Conservation (phyloP, 164 flowering plant genomes). For the Sextonia rubra region DNA sequence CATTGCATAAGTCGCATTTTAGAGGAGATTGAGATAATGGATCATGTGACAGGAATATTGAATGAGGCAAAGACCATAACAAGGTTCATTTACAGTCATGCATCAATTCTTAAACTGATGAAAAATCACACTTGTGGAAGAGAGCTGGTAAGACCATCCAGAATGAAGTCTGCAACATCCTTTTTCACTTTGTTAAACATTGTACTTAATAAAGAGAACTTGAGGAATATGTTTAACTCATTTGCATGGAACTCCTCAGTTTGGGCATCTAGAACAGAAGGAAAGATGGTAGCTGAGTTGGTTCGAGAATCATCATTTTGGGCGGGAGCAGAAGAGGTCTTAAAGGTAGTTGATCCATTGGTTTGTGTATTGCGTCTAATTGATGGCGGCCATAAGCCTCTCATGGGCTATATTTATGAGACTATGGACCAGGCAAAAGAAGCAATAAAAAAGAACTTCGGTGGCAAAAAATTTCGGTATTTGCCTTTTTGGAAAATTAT, state of each 20-base stretch:
- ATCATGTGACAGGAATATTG: constrained; percentile 15
- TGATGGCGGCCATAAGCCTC: constrained; percentile 26
- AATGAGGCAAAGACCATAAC: constrained; percentile 43
- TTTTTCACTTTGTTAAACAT: constrained; percentile 50
- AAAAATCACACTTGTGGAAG: constrained; percentile 20
- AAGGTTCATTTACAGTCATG: constrained; percentile 38
- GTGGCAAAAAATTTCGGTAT: constrained; percentile 27
- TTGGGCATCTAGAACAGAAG: constrained; percentile 36
- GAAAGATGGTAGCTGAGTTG: constrained; percentile 34
- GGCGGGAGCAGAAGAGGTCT: constrained; percentile 31
- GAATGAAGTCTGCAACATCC: constrained; percentile 24
- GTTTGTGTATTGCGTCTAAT: constrained; percentile 34
- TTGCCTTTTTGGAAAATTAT: constrained; percentile 45
- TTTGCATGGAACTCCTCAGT: constrained; percentile 34
- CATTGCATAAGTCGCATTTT: constrained; percentile 58
- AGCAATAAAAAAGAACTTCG: constrained; percentile 34
- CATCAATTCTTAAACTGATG: constrained; percentile 28
- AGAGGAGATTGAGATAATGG: constrained; percentile 35
- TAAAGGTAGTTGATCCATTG: constrained; percentile 49
- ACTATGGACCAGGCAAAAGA: constrained; percentile 71
- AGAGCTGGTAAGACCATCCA: constrained; percentile 35
- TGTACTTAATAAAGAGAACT: constrained; percentile 26
- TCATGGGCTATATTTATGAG: constrained; percentile 58
- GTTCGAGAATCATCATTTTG: constrained; percentile 41
- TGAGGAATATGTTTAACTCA: constrained; percentile 43